Base-by-base conservation (phyloP, 2,329 filamentous ascomycete genomes). In the Cyanodermella asteris region DNA sequence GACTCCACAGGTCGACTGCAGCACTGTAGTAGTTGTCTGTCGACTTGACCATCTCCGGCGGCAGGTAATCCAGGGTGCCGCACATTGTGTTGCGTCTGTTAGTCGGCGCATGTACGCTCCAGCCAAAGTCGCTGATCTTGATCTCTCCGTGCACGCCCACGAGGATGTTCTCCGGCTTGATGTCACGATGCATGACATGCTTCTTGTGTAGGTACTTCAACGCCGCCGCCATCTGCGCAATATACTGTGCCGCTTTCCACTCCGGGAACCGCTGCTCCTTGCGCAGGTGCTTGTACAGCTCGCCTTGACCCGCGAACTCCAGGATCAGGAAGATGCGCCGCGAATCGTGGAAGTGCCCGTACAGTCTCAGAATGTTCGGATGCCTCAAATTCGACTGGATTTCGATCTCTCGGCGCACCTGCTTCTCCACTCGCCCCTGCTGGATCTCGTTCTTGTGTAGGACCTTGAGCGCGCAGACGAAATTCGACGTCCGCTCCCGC, bases 71-170 rank as follows among this genome's bases (percentile, higher is more conserved):
- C 20, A 94, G 66, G 11, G 87, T 97, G 34, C 87, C 87, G 47
- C 87, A 97, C 68, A 94, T 82, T 28, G 87, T 97, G 43, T 82
- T 74, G 33, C 87, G 64, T 38, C 87, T 61, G 53, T 84, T 90
- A 50, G 91, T 93, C 15, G 87, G 87, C 5, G 87, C 87, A 49
- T 97, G 87, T 4, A 94, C 87, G 45, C 77, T 90, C 87, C 87
- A 97, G 24, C 87, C 84, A 43, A 94, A 97, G 49, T 97, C 87
- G 4, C 80, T 90, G 42, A 97, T 82, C 52, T 97, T 97, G 55
- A 97, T 82, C 57, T 97, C 87, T 36, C 82, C 87, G 44, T 94
- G 84, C 31, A 94, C 81, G 9, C 84, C 84, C 16, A 94, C 73
- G 13, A 94, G 63, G 35, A 94, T 94, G 42, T 94, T 94, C 52